phyloP scores from a whole-genome alignment of 257 asterid species.

The Solanum sejunctum region DNA sequence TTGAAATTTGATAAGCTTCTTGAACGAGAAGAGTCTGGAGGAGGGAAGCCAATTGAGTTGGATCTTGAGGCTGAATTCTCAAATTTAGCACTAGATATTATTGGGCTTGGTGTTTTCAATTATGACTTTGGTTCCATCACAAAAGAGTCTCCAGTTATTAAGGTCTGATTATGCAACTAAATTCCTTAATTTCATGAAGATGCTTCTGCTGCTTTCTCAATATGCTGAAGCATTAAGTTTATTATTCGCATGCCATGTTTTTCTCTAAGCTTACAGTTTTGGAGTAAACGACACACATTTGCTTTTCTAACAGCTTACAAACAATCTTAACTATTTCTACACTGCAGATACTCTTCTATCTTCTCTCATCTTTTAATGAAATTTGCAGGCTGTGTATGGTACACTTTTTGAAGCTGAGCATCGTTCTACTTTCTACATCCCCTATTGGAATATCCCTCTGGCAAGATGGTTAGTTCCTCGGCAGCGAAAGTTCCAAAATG shows the following conservation, averaged over 20 bases:
- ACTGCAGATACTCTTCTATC: neutral
- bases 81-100: conserved; percentile 85
- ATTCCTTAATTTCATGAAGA: neutral
- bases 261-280: neutral
- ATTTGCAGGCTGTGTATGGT: conserved; percentile 84
- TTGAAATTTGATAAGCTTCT: conserved; percentile 60
- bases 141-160: conserved; percentile 89
- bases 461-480: conserved; percentile 89
- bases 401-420: conserved; percentile 98
- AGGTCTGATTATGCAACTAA: conserved; percentile 32
- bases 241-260: neutral
- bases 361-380: neutral
- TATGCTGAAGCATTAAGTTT: neutral
- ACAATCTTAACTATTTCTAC: neutral
- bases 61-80: conserved; percentile 96
- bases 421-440: conserved; percentile 91
- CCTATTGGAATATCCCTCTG: conserved; percentile 89
- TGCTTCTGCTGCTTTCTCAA: neutral
- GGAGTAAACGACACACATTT: neutral
- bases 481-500: conserved; percentile 77
- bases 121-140: conserved; percentile 93
- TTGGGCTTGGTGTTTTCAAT: conserved; percentile 89
- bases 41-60: conserved; percentile 43
- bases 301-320: neutral
- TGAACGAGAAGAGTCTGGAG: conserved; percentile 36